phyloP scores from a whole-genome alignment of 768 basidiomycete genomes.

The Panaeolus cyanescens region DNA sequence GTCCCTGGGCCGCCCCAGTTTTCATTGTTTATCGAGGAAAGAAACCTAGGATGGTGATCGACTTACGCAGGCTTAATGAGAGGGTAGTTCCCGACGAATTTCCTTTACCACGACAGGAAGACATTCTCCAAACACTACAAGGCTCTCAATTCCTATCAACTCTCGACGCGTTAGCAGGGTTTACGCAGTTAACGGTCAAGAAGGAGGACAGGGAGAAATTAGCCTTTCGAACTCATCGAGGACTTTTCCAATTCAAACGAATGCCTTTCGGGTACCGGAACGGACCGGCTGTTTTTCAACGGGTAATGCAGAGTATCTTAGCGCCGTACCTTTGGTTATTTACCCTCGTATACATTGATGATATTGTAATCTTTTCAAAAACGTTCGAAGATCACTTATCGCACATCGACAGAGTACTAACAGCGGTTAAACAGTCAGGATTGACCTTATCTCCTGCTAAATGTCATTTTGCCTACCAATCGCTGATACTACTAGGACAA shows the following conservation, averaged over 20 bases:
- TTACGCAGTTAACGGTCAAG: conserved; percentile 34
- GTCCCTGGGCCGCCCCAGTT: too few species aligned
- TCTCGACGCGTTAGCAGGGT: conserved; percentile 29
- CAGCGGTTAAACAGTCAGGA: conserved; percentile 23
- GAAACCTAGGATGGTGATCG: conserved; percentile 38
- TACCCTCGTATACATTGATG: conserved; percentile 42
- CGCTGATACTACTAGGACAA: conserved; percentile 37
- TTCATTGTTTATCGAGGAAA: conserved; percentile 39
- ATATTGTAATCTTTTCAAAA: conserved; percentile 37
- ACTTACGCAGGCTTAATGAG: conserved; percentile 18
- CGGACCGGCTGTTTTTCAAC: conserved; percentile 40
- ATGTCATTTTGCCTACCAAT: conserved; percentile 33
- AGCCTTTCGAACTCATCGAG: conserved; percentile 19
- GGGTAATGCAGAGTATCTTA: conserved; percentile 38
- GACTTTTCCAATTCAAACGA: conserved; percentile 39
- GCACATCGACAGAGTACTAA: conserved; percentile 30
- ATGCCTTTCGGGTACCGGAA: conserved; percentile 42
- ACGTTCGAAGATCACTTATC: conserved; percentile 28
- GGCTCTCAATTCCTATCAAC: conserved; percentile 33
- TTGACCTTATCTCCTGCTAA: conserved; percentile 36
- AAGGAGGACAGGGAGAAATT: too few species aligned
- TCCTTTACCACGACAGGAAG: too few species aligned
- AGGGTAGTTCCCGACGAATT: background rate
- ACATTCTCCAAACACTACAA: too few species aligned
- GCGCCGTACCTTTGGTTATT: conserved; percentile 39